Evolutionary conservation across 495 filamentous ascomycete genomes (phyloP).

Genomic region (Geoglossum glabrum): DNA sequence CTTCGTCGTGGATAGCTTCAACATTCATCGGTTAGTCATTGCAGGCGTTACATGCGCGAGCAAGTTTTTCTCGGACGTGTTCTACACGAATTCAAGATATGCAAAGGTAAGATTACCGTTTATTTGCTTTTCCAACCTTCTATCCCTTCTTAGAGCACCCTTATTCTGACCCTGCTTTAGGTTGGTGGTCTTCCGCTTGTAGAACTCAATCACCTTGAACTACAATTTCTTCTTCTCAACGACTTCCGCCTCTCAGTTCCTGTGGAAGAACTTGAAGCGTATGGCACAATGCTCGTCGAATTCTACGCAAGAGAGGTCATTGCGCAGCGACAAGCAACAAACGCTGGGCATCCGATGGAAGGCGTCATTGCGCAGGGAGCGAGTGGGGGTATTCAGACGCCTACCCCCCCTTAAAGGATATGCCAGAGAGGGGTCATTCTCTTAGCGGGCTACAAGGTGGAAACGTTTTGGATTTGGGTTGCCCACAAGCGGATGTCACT

Average conservation of each 20-base stretch:
- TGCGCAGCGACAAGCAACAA: slow-evolving; percentile 31
- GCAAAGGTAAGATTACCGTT: slow-evolving; percentile 55
- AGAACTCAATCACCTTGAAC: slow-evolving; percentile 89
- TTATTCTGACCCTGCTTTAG: slow-evolving; percentile 23
- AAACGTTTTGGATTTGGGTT: not conserved
- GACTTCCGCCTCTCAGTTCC: slow-evolving; percentile 91
- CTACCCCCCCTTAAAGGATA: slow-evolving; percentile 1
- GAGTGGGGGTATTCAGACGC: not conserved
- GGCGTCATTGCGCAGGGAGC: not conserved
- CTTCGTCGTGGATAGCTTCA: slow-evolving; percentile 97
- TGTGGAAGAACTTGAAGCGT: slow-evolving; percentile 88
- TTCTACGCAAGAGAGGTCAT: slow-evolving; percentile 91
- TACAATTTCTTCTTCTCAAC: slow-evolving; percentile 91
- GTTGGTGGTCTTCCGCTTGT: slow-evolving; percentile 91
- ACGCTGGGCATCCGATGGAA: slow-evolving; percentile 1
- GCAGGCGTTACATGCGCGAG: slow-evolving; percentile 95
- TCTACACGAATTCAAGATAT: slow-evolving; percentile 98
- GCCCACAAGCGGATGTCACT: not conserved
- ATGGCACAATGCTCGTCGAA: slow-evolving; percentile 96
- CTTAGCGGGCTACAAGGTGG: not conserved
- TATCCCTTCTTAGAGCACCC: not conserved
- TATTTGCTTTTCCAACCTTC: not conserved
- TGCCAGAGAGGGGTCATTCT: not conserved
- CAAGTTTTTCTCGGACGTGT: slow-evolving; percentile 99
- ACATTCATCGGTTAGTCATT: slow-evolving; percentile 94